Base-by-base conservation (phyloP, 805 yeast genomes). In the Ogataea haglerorum region DNA sequence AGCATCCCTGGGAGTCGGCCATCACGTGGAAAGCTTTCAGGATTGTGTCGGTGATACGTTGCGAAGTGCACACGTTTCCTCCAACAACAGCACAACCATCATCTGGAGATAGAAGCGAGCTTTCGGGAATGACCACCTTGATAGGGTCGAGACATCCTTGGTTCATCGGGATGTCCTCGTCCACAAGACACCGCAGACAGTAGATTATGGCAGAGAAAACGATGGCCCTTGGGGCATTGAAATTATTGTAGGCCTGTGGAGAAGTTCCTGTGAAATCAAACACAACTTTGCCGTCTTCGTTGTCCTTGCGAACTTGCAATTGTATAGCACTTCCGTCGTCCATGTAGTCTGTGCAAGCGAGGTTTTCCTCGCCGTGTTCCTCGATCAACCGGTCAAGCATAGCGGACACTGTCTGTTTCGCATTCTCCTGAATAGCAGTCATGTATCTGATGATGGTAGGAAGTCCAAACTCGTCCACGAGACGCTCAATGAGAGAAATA, bases 1-100 rank as follows among this genome's bases (percentile, higher is more conserved):
- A 87, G 45, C 93, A 89, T 30, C 97, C 96, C 64, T 91, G 98
- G 1, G 97, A 89, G 49, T 89, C 96, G 2, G 97, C 97, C 68
- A 88, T 85, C 5, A 89, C 88, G 46, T 76, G 73, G 60, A 93
- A 89, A 0, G 98, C 93, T 53, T 82, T 82, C 55, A 91, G 69
- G 29, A 93, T 77, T 2, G 85, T 91, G 63, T 90, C 97, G 0
- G 95, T 89, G 34, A 93, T 80, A 52, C 97, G 74, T 63, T 93
- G 98, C 1, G 96, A 84, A 1, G 98, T 91, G 64, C 90, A 84
- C 6, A 91, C 98, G 60, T 91, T 91, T 7, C 96, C 96, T 32
- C 90, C 93, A 14, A 91, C 97, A 26, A 88, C 95, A 2, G 97
- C 99, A 34, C 95, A 91, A 12, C 85, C 91, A 27, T 74, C 74